A percentile compares a stretch with the other conserved stretches of the same genome.
Evolutionary conservation across 2,329 filamentous ascomycete species (phyloP).

Genomic region (Claviceps cyperi): DNA sequence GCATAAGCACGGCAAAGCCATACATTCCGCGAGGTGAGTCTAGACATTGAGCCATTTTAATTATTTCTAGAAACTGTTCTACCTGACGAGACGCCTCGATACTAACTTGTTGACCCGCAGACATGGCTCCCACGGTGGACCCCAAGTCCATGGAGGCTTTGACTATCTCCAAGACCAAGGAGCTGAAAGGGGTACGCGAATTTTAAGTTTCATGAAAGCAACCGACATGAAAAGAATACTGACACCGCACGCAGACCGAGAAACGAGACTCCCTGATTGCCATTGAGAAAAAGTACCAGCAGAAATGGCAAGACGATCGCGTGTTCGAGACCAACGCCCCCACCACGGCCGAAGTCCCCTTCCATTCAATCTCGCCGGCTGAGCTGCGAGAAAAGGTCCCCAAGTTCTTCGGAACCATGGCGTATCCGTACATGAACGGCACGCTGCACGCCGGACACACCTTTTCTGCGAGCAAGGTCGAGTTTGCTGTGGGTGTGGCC

Average conservation of each 20-base stretch:
- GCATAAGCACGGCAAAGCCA: constrained; percentile 5
- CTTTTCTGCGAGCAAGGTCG: constrained; percentile 84
- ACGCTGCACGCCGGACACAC: constrained; percentile 81
- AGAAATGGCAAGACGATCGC: constrained; percentile 34
- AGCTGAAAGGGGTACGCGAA: constrained; percentile 39
- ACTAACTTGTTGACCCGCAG: not conserved
- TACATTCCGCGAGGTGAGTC: constrained; percentile 5
- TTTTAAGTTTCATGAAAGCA: not conserved
- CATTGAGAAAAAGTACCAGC: constrained; percentile 85
- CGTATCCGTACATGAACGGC: constrained; percentile 64
- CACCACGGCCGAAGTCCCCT: constrained; percentile 59
- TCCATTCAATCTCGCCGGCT: constrained; percentile 55
- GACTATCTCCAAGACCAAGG: constrained; percentile 43
- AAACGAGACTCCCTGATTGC: constrained; percentile 73
- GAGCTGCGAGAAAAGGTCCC: constrained; percentile 69
- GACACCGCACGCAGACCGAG: constrained; percentile 45
- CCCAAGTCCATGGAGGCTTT: constrained; percentile 36
- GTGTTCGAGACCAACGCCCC: constrained; percentile 84
- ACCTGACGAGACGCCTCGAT: not conserved
- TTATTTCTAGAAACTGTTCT: not conserved
- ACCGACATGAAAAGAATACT: not conserved
- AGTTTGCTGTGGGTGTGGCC: constrained; percentile 77
- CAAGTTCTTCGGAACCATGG: constrained; percentile 66
- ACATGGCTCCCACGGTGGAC: constrained; percentile 28
- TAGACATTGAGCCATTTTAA: not conserved